Evolutionary conservation across 441 rosid species (phyloP).

Genomic region (Euphorbia schlechtendalii): DNA sequence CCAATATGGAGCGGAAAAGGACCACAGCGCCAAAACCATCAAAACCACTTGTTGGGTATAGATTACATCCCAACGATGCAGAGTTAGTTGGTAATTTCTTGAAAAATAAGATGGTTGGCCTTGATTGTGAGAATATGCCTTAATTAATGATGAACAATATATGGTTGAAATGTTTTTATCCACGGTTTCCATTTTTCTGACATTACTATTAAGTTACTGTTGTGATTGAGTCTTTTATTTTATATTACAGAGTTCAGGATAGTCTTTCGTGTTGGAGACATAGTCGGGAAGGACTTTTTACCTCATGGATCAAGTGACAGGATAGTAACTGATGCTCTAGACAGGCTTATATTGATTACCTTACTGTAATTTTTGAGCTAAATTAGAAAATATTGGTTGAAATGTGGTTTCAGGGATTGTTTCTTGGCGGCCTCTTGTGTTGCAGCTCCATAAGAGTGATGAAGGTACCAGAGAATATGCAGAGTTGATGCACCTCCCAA

Average conservation of each 20-base stretch:
- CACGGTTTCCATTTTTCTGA: neutral
- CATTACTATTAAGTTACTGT: neutral
- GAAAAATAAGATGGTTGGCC: too few relatives aligned
- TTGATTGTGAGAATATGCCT: neutral
- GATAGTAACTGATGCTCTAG: neutral
- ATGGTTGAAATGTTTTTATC: neutral
- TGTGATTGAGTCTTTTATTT: neutral
- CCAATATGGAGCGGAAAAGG: too few relatives aligned
- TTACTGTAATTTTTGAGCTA: too few relatives aligned
- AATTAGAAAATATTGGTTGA: neutral
- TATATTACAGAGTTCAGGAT: slow-evolving; percentile 76
- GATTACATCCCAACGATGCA: too few relatives aligned
- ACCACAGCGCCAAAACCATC: too few relatives aligned
- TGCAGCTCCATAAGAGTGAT: slow-evolving; percentile 90
- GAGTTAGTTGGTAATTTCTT: too few relatives aligned
- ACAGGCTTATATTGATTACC: neutral
- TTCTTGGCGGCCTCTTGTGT: slow-evolving; percentile 87
- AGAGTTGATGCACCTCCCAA: slow-evolving; percentile 87
- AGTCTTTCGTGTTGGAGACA: slow-evolving; percentile 92
- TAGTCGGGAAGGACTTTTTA: slow-evolving; percentile 96
- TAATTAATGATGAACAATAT: neutral
- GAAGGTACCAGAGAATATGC: slow-evolving; percentile 93
- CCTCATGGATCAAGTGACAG: slow-evolving; percentile 76
- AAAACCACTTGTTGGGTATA: too few relatives aligned
- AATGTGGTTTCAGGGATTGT: slow-evolving; percentile 64